phyloP scores from a whole-genome alignment of 495 filamentous ascomycete species.

The Hyaloscypha variabilis region DNA sequence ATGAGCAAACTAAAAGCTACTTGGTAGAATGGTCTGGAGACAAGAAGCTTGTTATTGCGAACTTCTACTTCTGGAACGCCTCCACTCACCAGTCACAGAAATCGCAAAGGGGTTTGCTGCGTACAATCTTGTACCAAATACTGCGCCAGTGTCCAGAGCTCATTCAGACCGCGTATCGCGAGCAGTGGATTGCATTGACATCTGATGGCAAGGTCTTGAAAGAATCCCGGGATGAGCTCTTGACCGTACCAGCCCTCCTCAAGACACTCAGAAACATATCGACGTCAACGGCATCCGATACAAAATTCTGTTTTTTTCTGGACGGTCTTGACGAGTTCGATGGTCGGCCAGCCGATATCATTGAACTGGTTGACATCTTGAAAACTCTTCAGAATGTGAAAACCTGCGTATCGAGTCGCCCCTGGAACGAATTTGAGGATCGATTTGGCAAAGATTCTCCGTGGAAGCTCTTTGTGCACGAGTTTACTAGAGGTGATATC shows the following conservation, averaged over 20 bases:
- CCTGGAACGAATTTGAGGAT: constrained; percentile 34
- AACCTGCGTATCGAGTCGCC: constrained; percentile 39
- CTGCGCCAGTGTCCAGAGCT: constrained; percentile 27
- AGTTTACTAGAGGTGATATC: constrained; percentile 32
- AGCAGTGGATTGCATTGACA: neutral
- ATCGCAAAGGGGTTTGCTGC: constrained; percentile 42
- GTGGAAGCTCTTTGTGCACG: constrained; percentile 33
- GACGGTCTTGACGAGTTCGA: constrained; percentile 42
- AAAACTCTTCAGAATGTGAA: constrained; percentile 31
- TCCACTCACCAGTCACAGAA: constrained; percentile 42
- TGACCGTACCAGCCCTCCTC: neutral
- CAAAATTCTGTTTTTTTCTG: constrained; percentile 32
- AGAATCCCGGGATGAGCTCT: neutral
- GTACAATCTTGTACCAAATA: constrained; percentile 41
- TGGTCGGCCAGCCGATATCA: constrained; percentile 29
- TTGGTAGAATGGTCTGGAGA: constrained; percentile 31
- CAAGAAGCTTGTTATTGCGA: constrained; percentile 35
- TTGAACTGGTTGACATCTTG: constrained; percentile 33
- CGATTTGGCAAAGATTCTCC: constrained; percentile 22
- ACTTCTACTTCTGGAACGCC: constrained; percentile 44
- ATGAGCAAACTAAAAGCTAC: constrained; percentile 15
- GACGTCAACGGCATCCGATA: constrained; percentile 1
- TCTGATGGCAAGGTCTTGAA: neutral
- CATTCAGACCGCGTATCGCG: neutral
- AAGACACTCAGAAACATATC: constrained; percentile 21